Conservation (phyloP, 2,329 filamentous ascomycete genomes). For the Coniochaeta sp. region DNA sequence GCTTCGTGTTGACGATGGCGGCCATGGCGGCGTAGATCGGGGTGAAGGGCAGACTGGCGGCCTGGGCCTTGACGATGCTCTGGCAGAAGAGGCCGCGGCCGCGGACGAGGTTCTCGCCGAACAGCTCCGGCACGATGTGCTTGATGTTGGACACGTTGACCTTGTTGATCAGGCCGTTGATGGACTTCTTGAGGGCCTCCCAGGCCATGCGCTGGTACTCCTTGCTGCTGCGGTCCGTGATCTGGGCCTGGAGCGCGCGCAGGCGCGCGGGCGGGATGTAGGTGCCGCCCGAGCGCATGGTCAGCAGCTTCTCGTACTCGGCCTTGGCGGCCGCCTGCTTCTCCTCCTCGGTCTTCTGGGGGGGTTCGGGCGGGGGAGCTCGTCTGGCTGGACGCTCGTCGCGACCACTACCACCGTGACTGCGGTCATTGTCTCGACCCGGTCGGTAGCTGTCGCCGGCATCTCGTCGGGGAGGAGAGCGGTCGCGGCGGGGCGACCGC, state of each 20-base stretch:
- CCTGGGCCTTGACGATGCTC: slow-evolving; percentile 97
- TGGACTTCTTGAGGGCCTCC: slow-evolving; percentile 97
- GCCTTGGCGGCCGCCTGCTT: slow-evolving; percentile 85
- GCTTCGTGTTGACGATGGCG: slow-evolving; percentile 94
- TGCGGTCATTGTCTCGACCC: slow-evolving; percentile 35
- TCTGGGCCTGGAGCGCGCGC: slow-evolving; percentile 87
- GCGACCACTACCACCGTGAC: slow-evolving; percentile 30
- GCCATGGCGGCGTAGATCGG: slow-evolving; percentile 94
- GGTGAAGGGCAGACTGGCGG: slow-evolving; percentile 90
- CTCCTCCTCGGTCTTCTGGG: slow-evolving; percentile 61
- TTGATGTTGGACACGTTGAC: slow-evolving; percentile 98
- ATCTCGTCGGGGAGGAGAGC: slow-evolving; percentile 26
- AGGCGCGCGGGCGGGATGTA: slow-evolving; percentile 92
- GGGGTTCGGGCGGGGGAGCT: slow-evolving; percentile 29
- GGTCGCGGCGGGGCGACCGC: slow-evolving; percentile 7
- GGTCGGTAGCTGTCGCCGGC: slow-evolving; percentile 42
- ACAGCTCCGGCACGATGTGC: slow-evolving; percentile 90
- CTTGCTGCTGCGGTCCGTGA: slow-evolving; percentile 92
- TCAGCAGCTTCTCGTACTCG: slow-evolving; percentile 87
- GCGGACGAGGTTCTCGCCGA: slow-evolving; percentile 86
- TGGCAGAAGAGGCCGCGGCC: slow-evolving; percentile 90
- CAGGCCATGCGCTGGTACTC: slow-evolving; percentile 99
- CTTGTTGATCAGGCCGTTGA: slow-evolving; percentile 99
- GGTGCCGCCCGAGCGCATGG: slow-evolving; percentile 88
- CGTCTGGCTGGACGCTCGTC: slow-evolving; percentile 27